Percentiles rank a stretch among this genome's conserved stretches.
These are phyloP conservation scores for Gillenia trifoliata DNA, from an alignment of 306 rosid species.

Conservation along the genomic window DNA sequence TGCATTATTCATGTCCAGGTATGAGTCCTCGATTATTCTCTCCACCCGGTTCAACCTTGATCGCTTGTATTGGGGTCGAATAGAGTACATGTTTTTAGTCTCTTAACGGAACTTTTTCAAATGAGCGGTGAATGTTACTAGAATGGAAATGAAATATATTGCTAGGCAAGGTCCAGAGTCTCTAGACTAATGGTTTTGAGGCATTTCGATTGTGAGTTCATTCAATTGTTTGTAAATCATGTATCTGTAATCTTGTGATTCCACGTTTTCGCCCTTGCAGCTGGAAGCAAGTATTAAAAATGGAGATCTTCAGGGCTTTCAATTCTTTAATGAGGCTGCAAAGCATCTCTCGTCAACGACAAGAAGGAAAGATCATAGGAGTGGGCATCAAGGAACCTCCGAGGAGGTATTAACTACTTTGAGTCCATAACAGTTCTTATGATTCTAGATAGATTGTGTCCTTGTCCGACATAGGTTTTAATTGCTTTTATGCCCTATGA, in stretches of 20 bases:
- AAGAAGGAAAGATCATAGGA: slow-evolving; percentile 22
- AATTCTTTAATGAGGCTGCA: slow-evolving; percentile 43
- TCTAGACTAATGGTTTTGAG: slow-evolving; percentile 7
- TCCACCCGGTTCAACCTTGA: not conserved
- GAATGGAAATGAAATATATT: not conserved
- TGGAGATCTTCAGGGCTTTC: slow-evolving; percentile 81
- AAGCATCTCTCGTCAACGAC: slow-evolving; percentile 30
- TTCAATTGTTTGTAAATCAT: not conserved
- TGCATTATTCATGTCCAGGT: slow-evolving; percentile 92
- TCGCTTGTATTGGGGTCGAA: not conserved
- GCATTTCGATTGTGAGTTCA: not conserved
- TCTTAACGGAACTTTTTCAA: not conserved
- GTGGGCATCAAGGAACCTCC: slow-evolving; percentile 32
- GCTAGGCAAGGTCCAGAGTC: not conserved
- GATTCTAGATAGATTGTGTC: not conserved
- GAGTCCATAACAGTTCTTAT: not conserved
- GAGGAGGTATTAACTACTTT: slow-evolving; percentile 37
- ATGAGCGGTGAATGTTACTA: not conserved
- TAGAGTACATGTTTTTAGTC: not conserved
- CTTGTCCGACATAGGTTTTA: slow-evolving; percentile 15
- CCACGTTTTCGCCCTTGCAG: slow-evolving; percentile 33
- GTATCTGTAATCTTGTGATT: not conserved
- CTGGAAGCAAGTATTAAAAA: slow-evolving; percentile 77
- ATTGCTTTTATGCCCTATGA: slow-evolving; percentile 10
- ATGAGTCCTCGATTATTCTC: slow-evolving; percentile 3